These are phyloP conservation scores for Pichia occidentalis DNA, from an alignment of 805 yeast species.

Conservation along the genomic window DNA sequence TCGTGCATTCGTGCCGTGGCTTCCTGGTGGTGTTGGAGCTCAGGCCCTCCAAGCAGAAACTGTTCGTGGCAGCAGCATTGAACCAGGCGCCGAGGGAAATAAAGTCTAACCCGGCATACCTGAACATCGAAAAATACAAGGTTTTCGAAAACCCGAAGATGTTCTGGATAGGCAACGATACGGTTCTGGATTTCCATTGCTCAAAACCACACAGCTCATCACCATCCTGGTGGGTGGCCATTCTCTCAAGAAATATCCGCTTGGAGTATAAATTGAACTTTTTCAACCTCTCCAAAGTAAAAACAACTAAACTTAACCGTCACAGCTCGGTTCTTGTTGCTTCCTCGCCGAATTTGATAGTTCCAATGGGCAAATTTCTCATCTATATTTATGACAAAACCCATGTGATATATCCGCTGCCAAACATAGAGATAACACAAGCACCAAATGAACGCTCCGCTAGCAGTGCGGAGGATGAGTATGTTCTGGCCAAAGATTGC, in stretches of 20 bases:
- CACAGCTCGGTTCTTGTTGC: conserved; percentile 13
- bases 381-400: too few relatives aligned
- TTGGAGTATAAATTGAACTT: conserved; percentile 16
- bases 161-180: conserved; percentile 14
- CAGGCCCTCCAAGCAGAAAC: conserved; percentile 16
- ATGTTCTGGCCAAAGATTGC: too few relatives aligned
- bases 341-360: conserved; percentile 13
- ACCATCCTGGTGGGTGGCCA: conserved; percentile 10
- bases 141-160: conserved; percentile 18
- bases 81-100: conserved; percentile 16
- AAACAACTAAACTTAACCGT: conserved; percentile 3
- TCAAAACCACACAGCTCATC: conserved; percentile 7
- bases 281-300: conserved; percentile 12
- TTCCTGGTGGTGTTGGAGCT: conserved; percentile 20
- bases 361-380: conserved; percentile 19
- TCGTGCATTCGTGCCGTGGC: conserved; percentile 17
- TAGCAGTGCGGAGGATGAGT: too few relatives aligned
- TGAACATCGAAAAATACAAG: conserved; percentile 10
- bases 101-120: conserved; percentile 13
- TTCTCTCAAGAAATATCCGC: conserved; percentile 15
- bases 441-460: too few relatives aligned
- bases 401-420: too few relatives aligned
- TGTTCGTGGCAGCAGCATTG: conserved; percentile 16
- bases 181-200: conserved; percentile 13
- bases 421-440: too few relatives aligned